Percentiles rank a stretch among this genome's conserved stretches.
Evolutionary conservation across 306 rosid species (phyloP).

Genomic region (Rubus parviflorus): DNA sequence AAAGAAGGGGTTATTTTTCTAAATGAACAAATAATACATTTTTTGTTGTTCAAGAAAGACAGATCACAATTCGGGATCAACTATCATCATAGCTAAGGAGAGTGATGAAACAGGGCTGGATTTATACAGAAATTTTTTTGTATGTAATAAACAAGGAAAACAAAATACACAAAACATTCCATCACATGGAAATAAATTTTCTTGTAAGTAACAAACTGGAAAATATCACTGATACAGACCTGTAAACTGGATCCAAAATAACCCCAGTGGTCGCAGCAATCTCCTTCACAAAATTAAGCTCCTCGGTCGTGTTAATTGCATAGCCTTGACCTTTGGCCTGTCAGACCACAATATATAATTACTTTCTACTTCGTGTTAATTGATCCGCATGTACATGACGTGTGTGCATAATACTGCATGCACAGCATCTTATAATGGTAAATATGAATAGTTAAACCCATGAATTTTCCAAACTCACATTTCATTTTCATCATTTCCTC

Average conservation of each 20-base stretch:
- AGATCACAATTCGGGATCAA: neutral
- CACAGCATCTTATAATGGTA: neutral
- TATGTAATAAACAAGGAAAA: neutral
- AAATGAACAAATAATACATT: neutral
- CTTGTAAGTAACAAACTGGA: neutral
- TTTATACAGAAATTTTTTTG: neutral
- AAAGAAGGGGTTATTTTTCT: neutral
- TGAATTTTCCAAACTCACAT: neutral
- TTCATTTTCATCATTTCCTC: neutral
- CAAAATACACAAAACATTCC: neutral
- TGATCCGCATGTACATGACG: constrained; percentile 7
- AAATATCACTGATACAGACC: constrained; percentile 39
- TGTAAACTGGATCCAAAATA: constrained; percentile 92
- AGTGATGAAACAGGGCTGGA: neutral
- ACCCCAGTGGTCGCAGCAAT: constrained; percentile 78
- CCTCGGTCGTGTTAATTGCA: constrained; percentile 85
- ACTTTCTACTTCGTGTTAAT: constrained; percentile 19
- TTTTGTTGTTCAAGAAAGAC: neutral
- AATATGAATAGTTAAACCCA: neutral
- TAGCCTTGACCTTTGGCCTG: constrained; percentile 96
- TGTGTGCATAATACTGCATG: neutral
- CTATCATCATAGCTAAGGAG: too few species aligned
- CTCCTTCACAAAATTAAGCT: constrained; percentile 73
- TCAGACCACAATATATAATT: constrained; percentile 17
- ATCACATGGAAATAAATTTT: neutral